phyloP scores from a whole-genome alignment of 108 stramenopile species.

The Epipyxis sp. region DNA sequence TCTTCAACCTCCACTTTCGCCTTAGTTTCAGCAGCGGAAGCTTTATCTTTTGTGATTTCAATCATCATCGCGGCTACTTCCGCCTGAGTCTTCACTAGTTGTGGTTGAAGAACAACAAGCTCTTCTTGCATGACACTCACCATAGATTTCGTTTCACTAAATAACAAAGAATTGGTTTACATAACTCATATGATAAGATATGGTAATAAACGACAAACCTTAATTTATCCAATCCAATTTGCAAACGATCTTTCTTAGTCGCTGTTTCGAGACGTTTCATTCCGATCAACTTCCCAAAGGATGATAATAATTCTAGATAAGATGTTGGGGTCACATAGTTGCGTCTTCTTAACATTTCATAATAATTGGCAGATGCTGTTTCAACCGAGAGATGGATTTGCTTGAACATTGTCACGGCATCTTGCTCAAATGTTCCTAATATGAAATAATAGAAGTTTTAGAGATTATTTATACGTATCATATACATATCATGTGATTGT shows the following conservation, averaged over 20 bases:
- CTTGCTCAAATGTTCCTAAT: constrained; percentile 43
- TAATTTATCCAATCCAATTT: constrained; percentile 62
- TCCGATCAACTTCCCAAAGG: constrained; percentile 51
- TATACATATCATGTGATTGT: too few species aligned
- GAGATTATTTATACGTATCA: too few species aligned
- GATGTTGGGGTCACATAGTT: constrained; percentile 65
- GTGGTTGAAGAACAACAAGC: constrained; percentile 56
- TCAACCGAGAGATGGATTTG: constrained; percentile 55
- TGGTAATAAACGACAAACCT: too few species aligned
- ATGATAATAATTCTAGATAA: constrained; percentile 59
- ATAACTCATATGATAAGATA: too few species aligned
- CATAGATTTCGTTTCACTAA: constrained; percentile 43
- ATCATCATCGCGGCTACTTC: constrained; percentile 59
- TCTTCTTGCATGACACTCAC: constrained; percentile 57
- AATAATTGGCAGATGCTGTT: constrained; percentile 47
- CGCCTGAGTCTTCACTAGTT: constrained; percentile 53
- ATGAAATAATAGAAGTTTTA: too few species aligned
- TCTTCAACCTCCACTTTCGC: constrained; percentile 55
- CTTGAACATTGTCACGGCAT: constrained; percentile 62
- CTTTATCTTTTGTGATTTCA: constrained; percentile 55
- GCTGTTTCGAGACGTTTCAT: constrained; percentile 55
- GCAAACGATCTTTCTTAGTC: constrained; percentile 54
- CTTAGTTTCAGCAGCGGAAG: constrained; percentile 54
- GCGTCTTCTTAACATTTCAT: constrained; percentile 52
- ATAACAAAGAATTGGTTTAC: too few species aligned